Base-by-base conservation (phyloP, 176 grass and related monocot genomes). In the Hyparrhenia diplandra region DNA sequence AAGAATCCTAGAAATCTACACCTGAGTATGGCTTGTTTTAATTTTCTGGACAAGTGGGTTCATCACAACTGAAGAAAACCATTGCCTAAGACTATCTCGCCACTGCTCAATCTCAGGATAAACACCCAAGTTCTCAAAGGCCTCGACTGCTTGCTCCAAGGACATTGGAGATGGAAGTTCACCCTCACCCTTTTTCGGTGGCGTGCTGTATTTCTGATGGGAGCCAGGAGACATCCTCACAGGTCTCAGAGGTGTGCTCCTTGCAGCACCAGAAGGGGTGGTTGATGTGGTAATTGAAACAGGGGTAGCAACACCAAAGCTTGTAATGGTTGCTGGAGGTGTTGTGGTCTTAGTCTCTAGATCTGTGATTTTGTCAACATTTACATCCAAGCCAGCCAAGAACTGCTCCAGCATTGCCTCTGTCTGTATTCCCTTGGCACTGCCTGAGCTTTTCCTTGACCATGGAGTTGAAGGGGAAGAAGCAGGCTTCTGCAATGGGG, bases 211-310 rank as follows among this genome's bases (percentile, higher is more conserved):
- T 63, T 91, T 91, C 68, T 94, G 82, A 82, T 90, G 88, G 40
- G 92, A 95, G 21, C 88, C 85, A 87, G 96, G 92, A 84, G 96
- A 98, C 96, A 98, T 98, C 55, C 88, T 92, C 69, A 92, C 96
- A 78, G 92, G 82, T 76, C 92, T 95, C 78, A 92, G 67, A 52
- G 92, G 90, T 79, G 90, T 98, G 58, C 84, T 89, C 64, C 90
- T 91, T 84, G 81, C 66, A 80, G 92, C 78, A 89, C 90, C 92
- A 68, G 92, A 95, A 95, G 89, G 64, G 62, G 92, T 87, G 67
- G 71, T 84, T 42, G 88, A 86, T 40, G 89, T 81, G 39, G 84
- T 75, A 47, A 91, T n/a, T 16, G 92, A 86, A 54, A 94, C 78
- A 77, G 95, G 91, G 75, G 89, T 97, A 21, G 85, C 85, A 72